Evolutionary conservation across 2,329 filamentous ascomycete species (phyloP), one percentile per base, ranked within the genome.

Genomic region (Gaeumannomyces sp.): DNA sequence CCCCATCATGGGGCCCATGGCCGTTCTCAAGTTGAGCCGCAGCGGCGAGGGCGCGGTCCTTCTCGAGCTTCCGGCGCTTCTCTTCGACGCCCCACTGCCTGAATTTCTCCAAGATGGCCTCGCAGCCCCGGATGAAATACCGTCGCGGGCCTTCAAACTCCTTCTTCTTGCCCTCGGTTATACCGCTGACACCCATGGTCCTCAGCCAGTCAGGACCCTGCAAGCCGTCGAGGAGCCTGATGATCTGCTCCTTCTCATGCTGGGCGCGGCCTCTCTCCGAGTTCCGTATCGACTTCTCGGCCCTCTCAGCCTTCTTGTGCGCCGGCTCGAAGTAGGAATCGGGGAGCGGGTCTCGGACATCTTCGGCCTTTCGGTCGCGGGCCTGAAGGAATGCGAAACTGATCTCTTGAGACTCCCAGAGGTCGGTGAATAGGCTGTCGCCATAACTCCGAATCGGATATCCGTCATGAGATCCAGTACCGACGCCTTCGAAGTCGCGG

Each of bases 141-240:
- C 89, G 84, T 33, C 95, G 86, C 67, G 95, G 95, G 2, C 90
- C 88, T 75, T 97, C 92, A 75, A 92, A 97, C 35, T 89, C 85
- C 75, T 90, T 95, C 77, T 92, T 94, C 72, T 92, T 91, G 28
- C 87, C 87, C 72, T 97, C 93, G 0, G 92, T 96, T 53, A 96
- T 79, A 27, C 85, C 92, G 68, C 88, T 94, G 45, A 98, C 89
- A 31, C 94, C 95, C 87, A 99, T 93, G 4, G 93, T 85, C 67
- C 91, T 89, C 65, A 97, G 81, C 95, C 95, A 99, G 76, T 98
- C 95, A 65, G 91, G 92, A 2, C 94, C 91, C 73, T 92, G 90
- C 1, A 99, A 83, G 25, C 92, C 92, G 64, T 95, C 92, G 8
- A 97, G 82, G 22, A 89, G 76, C 45, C 86, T 81, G 64, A 86